Evolutionary conservation across 2,329 filamentous ascomycete species (phyloP), one percentile per base, ranked within the genome.

Genomic region (Mycocentrospora acerina): DNA sequence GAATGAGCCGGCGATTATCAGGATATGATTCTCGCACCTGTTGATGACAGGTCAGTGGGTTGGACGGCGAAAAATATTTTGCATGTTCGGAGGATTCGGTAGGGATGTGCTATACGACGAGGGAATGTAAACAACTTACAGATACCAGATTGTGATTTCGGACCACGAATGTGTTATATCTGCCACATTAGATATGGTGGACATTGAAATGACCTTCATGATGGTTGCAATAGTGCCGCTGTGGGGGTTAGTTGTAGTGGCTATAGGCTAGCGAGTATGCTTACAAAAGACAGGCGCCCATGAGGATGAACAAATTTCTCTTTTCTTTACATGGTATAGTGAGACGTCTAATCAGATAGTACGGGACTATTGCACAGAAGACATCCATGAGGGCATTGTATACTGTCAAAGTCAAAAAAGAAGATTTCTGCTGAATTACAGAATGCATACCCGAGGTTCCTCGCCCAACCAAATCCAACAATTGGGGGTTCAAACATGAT

Each of bases 121-220:
- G 9, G 19, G 19, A 22, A 4, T 8, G 26, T 7, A 6, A 12
- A 12, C 7, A 30, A 30, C 37, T 29, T 35, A 40, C 35, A 43
- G 22, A 12, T 35, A 34, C 40, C 35, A 43, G 13, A 43, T 38
- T 7, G 30, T 43, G 19, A 35, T 34, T 14, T 37, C 30, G 8
- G 33, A 32, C 40, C 35, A 43, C 8, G 40, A 30, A 13, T 43
- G 16, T 6, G 40, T 43, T n/a, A 43, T 34, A 22, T 43, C 40
- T 17, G 34, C 35, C 4, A 35, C 40, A 26, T 43, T 43, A 14
- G 29, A 33, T 16, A 43, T 43, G 16, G 24, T 43, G 17, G 5
- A 10, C 39, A 42, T 42, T 14, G 39, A 33, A 15, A 43, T 24
- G 28, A 43, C 32, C 30, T 43, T 43, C 35, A 38, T 43, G n/a